A percentile compares a stretch with the other conserved stretches of the same genome.
Conservation (phyloP, 2,329 filamentous ascomycete species). For the Trichoderma sp. region DNA sequence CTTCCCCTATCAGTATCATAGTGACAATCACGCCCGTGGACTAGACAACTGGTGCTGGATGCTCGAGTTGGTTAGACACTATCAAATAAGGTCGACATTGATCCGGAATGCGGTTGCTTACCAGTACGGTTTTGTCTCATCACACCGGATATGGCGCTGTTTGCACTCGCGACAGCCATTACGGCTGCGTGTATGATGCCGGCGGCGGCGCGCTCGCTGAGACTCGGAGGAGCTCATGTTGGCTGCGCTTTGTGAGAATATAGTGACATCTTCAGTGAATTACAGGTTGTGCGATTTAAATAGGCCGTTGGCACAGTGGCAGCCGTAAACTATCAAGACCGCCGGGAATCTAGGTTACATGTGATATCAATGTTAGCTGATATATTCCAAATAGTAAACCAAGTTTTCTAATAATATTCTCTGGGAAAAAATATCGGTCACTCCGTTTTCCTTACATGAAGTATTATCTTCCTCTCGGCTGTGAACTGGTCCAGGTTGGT, state of each 20-base stretch:
- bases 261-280: background rate
- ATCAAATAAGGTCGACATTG: background rate
- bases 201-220: background rate
- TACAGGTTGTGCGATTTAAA: background rate
- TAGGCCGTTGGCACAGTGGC: background rate
- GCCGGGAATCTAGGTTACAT: background rate
- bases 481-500: background rate
- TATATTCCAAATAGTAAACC: background rate
- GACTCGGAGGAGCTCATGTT: background rate
- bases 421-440: background rate
- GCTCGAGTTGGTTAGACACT: background rate
- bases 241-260: background rate
- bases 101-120: background rate
- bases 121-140: slow-evolving; percentile 1
- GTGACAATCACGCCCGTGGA: background rate
- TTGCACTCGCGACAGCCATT: slow-evolving; percentile 1
- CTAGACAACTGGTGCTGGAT: background rate
- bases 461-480: too few species aligned
- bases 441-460: background rate
- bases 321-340: background rate
- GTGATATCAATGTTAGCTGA: background rate
- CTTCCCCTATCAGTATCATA: background rate
- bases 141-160: slow-evolving; percentile 2
- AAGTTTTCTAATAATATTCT: background rate
- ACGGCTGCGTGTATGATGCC: background rate